Conservation (phyloP, 495 filamentous ascomycete genomes). For the Annulohypoxylon moriforme region DNA sequence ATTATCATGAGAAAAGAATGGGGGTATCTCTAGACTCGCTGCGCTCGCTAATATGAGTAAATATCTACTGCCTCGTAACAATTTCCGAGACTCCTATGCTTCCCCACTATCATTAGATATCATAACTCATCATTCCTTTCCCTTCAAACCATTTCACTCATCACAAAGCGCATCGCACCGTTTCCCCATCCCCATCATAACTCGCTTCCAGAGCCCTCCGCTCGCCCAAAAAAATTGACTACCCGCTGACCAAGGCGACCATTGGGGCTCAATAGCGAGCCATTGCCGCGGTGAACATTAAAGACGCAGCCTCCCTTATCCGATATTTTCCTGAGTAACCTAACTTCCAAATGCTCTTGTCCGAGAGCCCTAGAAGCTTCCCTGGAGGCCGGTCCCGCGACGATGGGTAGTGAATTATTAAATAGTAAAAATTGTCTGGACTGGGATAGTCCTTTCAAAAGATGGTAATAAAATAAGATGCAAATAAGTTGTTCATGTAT, state of each 20-base stretch:
- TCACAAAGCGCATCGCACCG: slow-evolving; percentile 10
- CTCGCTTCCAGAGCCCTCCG: slow-evolving; percentile 48
- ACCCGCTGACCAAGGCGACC: slow-evolving; percentile 18
- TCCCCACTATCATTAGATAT: slow-evolving; percentile 30
- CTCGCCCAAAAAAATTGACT: slow-evolving; percentile 10
- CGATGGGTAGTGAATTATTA: slow-evolving; percentile 37
- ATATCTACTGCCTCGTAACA: slow-evolving; percentile 32
- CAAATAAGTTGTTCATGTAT: slow-evolving; percentile 25
- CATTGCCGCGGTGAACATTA: slow-evolving; percentile 22
- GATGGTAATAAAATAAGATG: slow-evolving; percentile 15
- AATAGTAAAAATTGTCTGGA: slow-evolving; percentile 16
- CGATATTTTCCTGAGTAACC: slow-evolving; percentile 8
- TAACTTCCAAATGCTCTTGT: slow-evolving; percentile 19
- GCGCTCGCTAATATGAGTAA: slow-evolving; percentile 31
- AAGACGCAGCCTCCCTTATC: slow-evolving; percentile 28
- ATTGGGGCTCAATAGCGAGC: slow-evolving; percentile 27
- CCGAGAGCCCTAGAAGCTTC: slow-evolving; percentile 16
- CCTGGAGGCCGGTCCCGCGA: slow-evolving; percentile 41
- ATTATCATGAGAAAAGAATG: slow-evolving; percentile 41
- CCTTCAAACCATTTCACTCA: slow-evolving; percentile 28
- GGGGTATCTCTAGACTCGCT: slow-evolving; percentile 47
- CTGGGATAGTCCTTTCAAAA: not conserved
- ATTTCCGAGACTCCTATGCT: slow-evolving; percentile 26
- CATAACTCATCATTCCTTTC: slow-evolving; percentile 27
- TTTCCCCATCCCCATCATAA: not conserved